phyloP scores from a whole-genome alignment of 257 asterid genomes.

The Capsicum pubescens region DNA sequence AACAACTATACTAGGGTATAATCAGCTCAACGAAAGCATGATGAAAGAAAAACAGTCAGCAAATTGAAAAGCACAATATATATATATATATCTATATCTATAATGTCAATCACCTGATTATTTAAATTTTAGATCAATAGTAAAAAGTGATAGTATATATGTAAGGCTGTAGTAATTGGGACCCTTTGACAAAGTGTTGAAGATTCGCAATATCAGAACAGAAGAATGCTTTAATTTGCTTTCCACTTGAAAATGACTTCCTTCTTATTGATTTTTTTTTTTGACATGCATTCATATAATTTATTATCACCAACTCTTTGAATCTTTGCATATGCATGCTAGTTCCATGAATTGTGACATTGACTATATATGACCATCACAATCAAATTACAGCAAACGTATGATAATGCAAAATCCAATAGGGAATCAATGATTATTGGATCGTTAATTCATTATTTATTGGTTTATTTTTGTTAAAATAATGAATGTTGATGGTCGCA shows the following conservation, averaged over 20 bases:
- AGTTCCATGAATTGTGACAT: background rate
- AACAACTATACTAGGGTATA: background rate
- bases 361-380: slow-evolving; percentile 25
- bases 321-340: slow-evolving; percentile 7
- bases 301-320: slow-evolving; percentile 20
- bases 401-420: background rate
- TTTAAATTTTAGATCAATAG: background rate
- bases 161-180: slow-evolving; percentile 18
- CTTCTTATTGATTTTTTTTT: no score
- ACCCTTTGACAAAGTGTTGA: slow-evolving; percentile 25
- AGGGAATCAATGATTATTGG: slow-evolving; percentile 8
- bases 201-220: slow-evolving; percentile 26
- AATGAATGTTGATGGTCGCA: background rate
- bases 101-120: background rate
- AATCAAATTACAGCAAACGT: slow-evolving; percentile 1
- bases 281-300: slow-evolving; percentile 1
- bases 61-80: background rate
- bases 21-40: slow-evolving; percentile 19
- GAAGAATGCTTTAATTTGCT: background rate
- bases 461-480: background rate
- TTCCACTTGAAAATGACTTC: slow-evolving; percentile 19
- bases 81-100: background rate
- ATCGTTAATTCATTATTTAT: background rate
- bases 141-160: background rate
- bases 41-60: background rate